Conservation (phyloP, 2,329 filamentous ascomycete species). For the Xenoacremonium recifei region DNA sequence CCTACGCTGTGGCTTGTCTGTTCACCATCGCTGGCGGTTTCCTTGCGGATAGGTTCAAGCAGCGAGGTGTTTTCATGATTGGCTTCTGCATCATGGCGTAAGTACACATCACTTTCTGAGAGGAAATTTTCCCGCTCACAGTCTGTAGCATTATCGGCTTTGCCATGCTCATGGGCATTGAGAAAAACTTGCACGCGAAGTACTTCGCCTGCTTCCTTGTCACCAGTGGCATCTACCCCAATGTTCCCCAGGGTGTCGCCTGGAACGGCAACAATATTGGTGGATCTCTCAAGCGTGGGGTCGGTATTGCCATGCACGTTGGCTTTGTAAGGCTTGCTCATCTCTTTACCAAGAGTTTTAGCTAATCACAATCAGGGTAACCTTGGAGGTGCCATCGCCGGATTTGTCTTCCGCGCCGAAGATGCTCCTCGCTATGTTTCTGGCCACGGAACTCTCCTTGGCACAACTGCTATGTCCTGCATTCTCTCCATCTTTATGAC, state of each 20-base stretch:
- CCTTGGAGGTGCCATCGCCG: conserved; percentile 33
- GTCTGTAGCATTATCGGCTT: conserved; percentile 30
- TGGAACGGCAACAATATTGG: conserved; percentile 62
- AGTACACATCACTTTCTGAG: conserved; percentile 12
- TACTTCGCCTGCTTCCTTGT: conserved; percentile 49
- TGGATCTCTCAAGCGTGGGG: conserved; percentile 52
- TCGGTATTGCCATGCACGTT: conserved; percentile 56
- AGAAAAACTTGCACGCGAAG: conserved; percentile 40
- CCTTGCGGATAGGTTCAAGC: conserved; percentile 37
- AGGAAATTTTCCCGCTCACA: conserved; percentile 12
- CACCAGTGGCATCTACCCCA: conserved; percentile 44
- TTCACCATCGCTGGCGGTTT: conserved; percentile 40
- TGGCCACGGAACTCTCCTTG: conserved; percentile 59
- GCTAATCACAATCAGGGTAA: conserved; percentile 31
- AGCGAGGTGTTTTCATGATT: conserved; percentile 39
- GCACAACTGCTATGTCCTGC: conserved; percentile 52
- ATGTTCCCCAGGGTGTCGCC: conserved; percentile 54
- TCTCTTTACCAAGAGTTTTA: conserved; percentile 8
- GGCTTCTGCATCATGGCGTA: conserved; percentile 35
- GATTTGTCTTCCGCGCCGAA: conserved; percentile 32
- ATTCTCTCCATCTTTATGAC: conserved; percentile 55
- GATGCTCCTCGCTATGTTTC: conserved; percentile 55
- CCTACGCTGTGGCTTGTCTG: conserved; percentile 36
- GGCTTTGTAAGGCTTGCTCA: conserved; percentile 34
- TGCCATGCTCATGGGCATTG: conserved; percentile 28